Evolutionary conservation across 192 early-diverging fungal genomes (phyloP).

Genomic region (Backusella morwellensis): DNA sequence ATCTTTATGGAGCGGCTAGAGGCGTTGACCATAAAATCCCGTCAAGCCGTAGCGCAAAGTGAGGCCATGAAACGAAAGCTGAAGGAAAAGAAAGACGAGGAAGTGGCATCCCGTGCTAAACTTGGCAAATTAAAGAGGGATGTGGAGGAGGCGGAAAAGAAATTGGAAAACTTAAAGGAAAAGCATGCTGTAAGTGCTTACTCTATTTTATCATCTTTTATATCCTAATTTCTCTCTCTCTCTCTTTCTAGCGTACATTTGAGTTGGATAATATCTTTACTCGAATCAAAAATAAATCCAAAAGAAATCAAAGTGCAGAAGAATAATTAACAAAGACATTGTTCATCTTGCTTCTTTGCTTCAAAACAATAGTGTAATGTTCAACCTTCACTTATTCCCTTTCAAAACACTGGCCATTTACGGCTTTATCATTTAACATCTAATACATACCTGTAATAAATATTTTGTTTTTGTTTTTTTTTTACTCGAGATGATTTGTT

Average conservation of each 20-base stretch:
- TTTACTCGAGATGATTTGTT: too few relatives aligned
- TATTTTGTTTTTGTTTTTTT: too few relatives aligned
- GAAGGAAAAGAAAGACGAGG: not conserved
- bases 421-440: too few relatives aligned
- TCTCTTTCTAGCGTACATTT: not conserved
- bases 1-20: not conserved
- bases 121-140: not conserved
- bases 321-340: not conserved
- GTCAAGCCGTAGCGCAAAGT: not conserved
- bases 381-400: too few relatives aligned
- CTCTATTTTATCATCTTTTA: not conserved
- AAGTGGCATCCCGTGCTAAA: not conserved
- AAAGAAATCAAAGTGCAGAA: not conserved
- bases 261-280: not conserved
- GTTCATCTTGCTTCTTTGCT: too few relatives aligned
- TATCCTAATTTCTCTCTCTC: too few relatives aligned
- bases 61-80: too few relatives aligned
- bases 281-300: not conserved
- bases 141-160: not conserved
- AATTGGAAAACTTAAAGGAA: not conserved
- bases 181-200: not conserved
- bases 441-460: too few relatives aligned
- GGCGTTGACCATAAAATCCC: not conserved
- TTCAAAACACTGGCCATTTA: too few relatives aligned
- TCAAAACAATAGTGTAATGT: too few relatives aligned